These are phyloP conservation scores for Lactarius tabidus DNA, from an alignment of 768 basidiomycete genomes.

Conservation along the genomic window DNA sequence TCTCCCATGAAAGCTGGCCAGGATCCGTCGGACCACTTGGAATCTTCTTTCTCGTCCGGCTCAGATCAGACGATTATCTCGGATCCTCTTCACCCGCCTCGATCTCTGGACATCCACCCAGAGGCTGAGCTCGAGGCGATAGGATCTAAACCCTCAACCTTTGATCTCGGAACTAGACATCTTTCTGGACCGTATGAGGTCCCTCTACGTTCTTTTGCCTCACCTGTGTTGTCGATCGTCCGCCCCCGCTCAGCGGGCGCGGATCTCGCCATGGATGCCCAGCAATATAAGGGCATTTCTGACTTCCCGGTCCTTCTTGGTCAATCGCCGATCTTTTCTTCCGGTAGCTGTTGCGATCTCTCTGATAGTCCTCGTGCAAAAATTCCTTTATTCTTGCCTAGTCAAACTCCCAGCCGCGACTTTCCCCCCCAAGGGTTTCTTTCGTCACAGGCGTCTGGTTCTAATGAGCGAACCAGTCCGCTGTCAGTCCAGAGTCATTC, in stretches of 20 bases:
- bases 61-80: neutral
- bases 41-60: neutral
- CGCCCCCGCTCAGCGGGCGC: neutral
- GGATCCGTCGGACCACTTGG: neutral
- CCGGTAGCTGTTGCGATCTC: neutral
- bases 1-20: neutral
- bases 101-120: neutral
- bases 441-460: neutral
- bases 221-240: neutral
- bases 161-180: neutral
- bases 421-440: neutral
- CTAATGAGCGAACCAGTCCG: neutral
- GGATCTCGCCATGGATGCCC: neutral
- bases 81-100: neutral
- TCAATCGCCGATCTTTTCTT: neutral
- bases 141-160: neutral
- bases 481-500: neutral
- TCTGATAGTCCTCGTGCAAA: neutral
- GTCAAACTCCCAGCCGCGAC: conserved; percentile 16
- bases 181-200: neutral
- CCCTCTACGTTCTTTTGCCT: neutral
- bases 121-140: neutral
- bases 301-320: neutral
- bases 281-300: neutral
- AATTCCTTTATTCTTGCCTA: conserved; percentile 14